Evolutionary conservation across 176 grass and related monocot species (phyloP), one percentile per base, ranked within the genome.

Genomic region (Dactylis glomerata): DNA sequence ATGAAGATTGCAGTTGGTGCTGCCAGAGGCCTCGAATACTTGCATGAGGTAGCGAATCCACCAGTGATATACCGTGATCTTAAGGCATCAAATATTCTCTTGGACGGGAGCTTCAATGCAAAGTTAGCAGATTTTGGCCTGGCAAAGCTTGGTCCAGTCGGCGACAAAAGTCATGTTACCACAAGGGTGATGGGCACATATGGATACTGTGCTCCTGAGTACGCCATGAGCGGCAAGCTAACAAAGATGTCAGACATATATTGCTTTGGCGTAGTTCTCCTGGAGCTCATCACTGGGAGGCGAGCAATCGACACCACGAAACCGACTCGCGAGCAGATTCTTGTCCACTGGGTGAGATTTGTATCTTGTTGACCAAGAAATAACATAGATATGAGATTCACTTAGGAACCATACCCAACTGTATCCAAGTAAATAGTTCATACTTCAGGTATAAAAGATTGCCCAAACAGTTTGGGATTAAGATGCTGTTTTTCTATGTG

Each of bases 171-270:
- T 57, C 90, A 97, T 88, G 92, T 93, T 63, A 89, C 81, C 81
- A 91, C 90, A 54, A 91, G 95, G 81, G 92, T 95, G 68, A 97
- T 97, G 95, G 95, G 95, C 31, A 97, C 90, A 55, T 97, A 93
- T 6, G 95, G 95, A 28, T 97, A 97, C 62, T 95, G 95, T 20
- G 95, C 95, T 69, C 95, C 95, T 2, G 92, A 94, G 82, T 94
- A 97, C 50, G 95, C 92, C 47, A 86, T 92, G 79, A 89, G 86
- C 12, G 95, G 95, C 26, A 87, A 90, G 73, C 80, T 97, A 72
- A 91, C 95, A 16, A 97, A 95, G 82, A 95, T 94, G 87, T 97
- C 95, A 10, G 95, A 97, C 82, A 84, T 97, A 47, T 97, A 97
- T 74, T 93, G 95, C 75, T 97, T 94, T 30, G 95, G 95, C 1